These are phyloP conservation scores for Myriosclerotinia duriaeana DNA, from an alignment of 2,329 filamentous ascomycete species.

Conservation along the genomic window DNA sequence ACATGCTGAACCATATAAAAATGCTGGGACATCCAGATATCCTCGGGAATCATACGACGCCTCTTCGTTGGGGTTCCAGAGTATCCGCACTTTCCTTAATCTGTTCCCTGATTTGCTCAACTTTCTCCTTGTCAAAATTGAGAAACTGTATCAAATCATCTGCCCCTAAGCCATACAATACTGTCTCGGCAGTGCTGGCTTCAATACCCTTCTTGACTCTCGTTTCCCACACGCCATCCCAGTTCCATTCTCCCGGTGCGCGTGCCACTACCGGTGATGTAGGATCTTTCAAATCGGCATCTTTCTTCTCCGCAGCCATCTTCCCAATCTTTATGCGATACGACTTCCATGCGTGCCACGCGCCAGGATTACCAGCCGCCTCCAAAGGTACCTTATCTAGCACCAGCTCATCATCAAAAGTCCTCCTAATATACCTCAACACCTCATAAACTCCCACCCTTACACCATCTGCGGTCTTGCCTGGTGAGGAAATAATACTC, in stretches of 20 bases:
- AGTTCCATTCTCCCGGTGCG: slow-evolving; percentile 87
- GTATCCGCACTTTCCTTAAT: slow-evolving; percentile 50
- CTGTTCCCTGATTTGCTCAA: slow-evolving; percentile 59
- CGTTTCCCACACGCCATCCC: slow-evolving; percentile 96
- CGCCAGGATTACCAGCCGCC: slow-evolving; percentile 83
- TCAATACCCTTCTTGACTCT: slow-evolving; percentile 78
- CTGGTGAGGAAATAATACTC: slow-evolving; percentile 16
- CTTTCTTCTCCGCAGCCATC: slow-evolving; percentile 27
- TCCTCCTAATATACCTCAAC: slow-evolving; percentile 75
- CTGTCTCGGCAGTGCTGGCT: slow-evolving; percentile 73
- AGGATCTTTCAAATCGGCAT: slow-evolving; percentile 1
- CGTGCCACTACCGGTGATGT: slow-evolving; percentile 37
- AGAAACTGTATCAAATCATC: slow-evolving; percentile 76
- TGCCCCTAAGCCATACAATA: slow-evolving; percentile 68
- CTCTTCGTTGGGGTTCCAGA: slow-evolving; percentile 39
- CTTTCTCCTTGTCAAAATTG: slow-evolving; percentile 58
- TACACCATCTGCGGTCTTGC: slow-evolving; percentile 20
- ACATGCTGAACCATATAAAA: slow-evolving; percentile 12
- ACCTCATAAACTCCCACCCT: slow-evolving; percentile 60
- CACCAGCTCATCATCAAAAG: slow-evolving; percentile 75
- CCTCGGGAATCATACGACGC: slow-evolving; percentile 32
- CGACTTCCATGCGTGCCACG: slow-evolving; percentile 90
- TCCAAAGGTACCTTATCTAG: slow-evolving; percentile 78
- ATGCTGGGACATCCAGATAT: slow-evolving; percentile 31
- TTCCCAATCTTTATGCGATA: slow-evolving; percentile 55